These are phyloP conservation scores for Dioscorea dumetorum DNA, from an alignment of 106 monocot genomes.

Conservation along the genomic window DNA sequence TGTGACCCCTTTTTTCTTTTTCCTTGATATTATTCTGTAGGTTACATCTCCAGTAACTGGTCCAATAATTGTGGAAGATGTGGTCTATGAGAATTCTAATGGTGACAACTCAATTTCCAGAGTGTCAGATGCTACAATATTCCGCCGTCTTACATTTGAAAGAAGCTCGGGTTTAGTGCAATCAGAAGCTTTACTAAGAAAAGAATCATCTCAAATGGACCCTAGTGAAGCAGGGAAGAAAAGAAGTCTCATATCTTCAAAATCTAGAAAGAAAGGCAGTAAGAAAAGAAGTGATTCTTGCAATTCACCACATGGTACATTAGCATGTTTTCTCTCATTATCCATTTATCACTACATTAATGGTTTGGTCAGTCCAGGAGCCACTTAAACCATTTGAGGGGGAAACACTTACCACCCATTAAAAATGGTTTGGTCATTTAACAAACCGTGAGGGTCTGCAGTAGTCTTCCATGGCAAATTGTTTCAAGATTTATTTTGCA, in stretches of 20 bases:
- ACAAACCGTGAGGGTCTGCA: no score
- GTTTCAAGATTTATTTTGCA: no score
- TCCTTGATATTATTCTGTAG: conserved; percentile 32
- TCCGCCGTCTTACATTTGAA: conserved; percentile 82
- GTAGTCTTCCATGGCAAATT: no score
- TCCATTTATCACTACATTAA: background rate
- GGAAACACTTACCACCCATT: no score
- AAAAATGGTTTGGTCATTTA: no score
- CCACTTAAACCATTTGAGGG: background rate
- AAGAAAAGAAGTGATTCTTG: conserved; percentile 22
- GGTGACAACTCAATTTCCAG: conserved; percentile 12
- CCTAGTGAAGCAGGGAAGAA: conserved; percentile 24
- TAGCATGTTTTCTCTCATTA: background rate
- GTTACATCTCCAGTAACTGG: conserved; percentile 74
- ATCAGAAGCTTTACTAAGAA: conserved; percentile 72
- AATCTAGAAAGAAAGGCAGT: conserved; percentile 48
- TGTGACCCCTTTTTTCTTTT: background rate
- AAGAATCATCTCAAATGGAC: conserved; percentile 18
- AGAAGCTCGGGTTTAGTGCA: conserved; percentile 90
- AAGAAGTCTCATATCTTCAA: conserved; percentile 22
- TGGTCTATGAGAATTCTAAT: conserved; percentile 57
- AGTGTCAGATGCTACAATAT: conserved; percentile 28
- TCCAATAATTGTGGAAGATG: conserved; percentile 84
- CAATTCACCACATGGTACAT: conserved; percentile 19
- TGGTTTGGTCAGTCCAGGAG: background rate